A percentile compares a stretch with the other conserved stretches of the same genome.
phyloP scores from a whole-genome alignment of 192 early-diverging fungal genomes.

The Coemansia umbellata region DNA sequence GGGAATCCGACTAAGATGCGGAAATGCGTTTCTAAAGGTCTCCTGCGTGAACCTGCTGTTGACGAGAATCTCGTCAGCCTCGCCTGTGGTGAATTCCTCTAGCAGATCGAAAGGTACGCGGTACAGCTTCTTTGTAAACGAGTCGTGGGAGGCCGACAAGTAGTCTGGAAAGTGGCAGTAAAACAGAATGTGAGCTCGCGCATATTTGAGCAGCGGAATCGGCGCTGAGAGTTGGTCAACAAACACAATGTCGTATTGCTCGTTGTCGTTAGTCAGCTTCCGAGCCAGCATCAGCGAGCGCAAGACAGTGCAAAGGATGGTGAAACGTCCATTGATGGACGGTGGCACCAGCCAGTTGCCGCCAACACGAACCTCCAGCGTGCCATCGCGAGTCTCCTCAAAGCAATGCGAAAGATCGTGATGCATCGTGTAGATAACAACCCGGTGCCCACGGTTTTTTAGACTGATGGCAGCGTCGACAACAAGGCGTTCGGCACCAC shows the following conservation, averaged over 20 bases:
- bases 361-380: conserved; percentile 66
- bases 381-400: conserved; percentile 85
- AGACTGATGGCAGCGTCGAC: conserved; percentile 87
- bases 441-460: conserved; percentile 71
- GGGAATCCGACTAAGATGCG: conserved; percentile 56
- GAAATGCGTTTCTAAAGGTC: conserved; percentile 71
- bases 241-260: conserved; percentile 70
- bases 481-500: conserved; percentile 91
- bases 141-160: conserved; percentile 63
- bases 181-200: conserved; percentile 77
- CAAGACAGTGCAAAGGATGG: conserved; percentile 80
- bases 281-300: conserved; percentile 66
- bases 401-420: conserved; percentile 88
- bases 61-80: conserved; percentile 88
- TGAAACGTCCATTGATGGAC: conserved; percentile 64
- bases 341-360: conserved; percentile 74
- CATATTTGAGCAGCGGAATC: conserved; percentile 71
- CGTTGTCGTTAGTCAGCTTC: conserved; percentile 42
- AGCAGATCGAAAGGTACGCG: conserved; percentile 77
- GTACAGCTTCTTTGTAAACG: conserved; percentile 64
- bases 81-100: conserved; percentile 80
- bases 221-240: conserved; percentile 86
- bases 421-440: conserved; percentile 85
- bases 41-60: conserved; percentile 85
- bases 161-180: conserved; percentile 98